Evolutionary conservation across 345 rosid species (phyloP).

Genomic region (Fremontodendron californicum): DNA sequence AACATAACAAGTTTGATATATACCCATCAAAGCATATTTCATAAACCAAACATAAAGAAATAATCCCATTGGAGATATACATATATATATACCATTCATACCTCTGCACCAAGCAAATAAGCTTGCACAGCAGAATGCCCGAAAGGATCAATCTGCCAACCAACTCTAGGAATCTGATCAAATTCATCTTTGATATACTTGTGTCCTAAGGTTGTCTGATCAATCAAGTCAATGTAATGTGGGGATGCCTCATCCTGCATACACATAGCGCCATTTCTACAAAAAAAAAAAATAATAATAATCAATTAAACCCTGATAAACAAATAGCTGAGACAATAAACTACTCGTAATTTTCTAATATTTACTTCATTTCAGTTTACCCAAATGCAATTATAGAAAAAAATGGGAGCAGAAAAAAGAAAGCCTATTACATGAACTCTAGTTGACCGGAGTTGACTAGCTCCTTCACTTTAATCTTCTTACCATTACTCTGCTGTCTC

Average conservation of each 20-base stretch:
- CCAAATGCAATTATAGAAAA: not conserved
- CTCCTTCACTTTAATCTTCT: conserved; percentile 69
- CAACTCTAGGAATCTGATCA: conserved; percentile 86
- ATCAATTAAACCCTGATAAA: not conserved
- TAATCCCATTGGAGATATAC: not conserved
- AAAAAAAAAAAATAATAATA: not conserved
- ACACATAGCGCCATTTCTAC: conserved; percentile 89
- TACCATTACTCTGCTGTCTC: conserved; percentile 82
- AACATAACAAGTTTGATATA: not conserved
- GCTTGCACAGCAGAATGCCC: conserved; percentile 97
- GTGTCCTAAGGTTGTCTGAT: conserved; percentile 93
- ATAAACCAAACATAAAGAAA: not conserved
- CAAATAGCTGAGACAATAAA: not conserved
- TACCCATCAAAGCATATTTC: not conserved
- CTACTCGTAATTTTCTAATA: not conserved
- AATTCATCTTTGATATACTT: conserved; percentile 71
- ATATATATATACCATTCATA: conserved; percentile 12
- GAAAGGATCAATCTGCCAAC: conserved; percentile 97
- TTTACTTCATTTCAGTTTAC: conserved; percentile 4
- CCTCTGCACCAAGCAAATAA: conserved; percentile 95
- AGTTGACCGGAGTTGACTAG: conserved; percentile 84
- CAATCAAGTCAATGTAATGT: conserved; percentile 89
- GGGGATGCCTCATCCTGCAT: conserved; percentile 96
- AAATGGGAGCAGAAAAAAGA: not conserved
- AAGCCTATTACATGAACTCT: conserved; percentile 67